A percentile compares a stretch with the other conserved stretches of the same genome.
These are phyloP conservation scores for Ambrosia trifida DNA, from an alignment of 129 eudicot species.

Conservation along the genomic window DNA sequence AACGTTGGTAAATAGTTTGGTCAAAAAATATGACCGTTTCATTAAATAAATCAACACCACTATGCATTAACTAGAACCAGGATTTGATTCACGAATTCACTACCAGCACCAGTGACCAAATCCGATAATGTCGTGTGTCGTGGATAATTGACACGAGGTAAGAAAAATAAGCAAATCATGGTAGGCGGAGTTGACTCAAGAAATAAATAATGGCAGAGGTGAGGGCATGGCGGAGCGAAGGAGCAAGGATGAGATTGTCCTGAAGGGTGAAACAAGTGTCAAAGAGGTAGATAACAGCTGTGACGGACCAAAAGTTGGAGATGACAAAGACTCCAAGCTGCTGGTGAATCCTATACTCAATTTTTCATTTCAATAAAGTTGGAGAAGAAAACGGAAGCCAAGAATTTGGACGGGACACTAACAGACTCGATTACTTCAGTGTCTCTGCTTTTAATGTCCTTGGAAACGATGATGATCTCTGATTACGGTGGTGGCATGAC, in stretches of 20 bases:
- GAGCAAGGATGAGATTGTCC: background rate
- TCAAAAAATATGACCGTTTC: too few species aligned
- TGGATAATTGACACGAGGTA: too few species aligned
- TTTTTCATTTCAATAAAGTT: too few species aligned
- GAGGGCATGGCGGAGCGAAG: background rate
- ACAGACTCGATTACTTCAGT: background rate
- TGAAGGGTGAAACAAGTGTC: background rate
- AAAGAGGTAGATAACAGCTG: background rate
- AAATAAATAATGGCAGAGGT: background rate
- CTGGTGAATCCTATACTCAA: too few species aligned
- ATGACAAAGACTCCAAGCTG: background rate
- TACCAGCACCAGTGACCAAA: too few species aligned
- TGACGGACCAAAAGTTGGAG: background rate
- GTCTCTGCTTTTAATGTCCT: background rate
- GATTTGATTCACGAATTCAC: too few species aligned
- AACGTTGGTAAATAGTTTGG: too few species aligned
- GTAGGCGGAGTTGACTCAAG: background rate
- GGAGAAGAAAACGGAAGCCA: too few species aligned
- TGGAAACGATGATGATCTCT: background rate
- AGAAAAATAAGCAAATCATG: too few species aligned
- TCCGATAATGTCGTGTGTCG: too few species aligned
- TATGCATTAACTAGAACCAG: too few species aligned
- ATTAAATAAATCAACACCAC: too few species aligned
- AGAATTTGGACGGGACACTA: slow-evolving; percentile 6
- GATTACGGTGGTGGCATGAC: slow-evolving; percentile 4